These are phyloP conservation scores for Claviceps sp. DNA, from an alignment of 2,329 filamentous ascomycete species.

Conservation along the genomic window DNA sequence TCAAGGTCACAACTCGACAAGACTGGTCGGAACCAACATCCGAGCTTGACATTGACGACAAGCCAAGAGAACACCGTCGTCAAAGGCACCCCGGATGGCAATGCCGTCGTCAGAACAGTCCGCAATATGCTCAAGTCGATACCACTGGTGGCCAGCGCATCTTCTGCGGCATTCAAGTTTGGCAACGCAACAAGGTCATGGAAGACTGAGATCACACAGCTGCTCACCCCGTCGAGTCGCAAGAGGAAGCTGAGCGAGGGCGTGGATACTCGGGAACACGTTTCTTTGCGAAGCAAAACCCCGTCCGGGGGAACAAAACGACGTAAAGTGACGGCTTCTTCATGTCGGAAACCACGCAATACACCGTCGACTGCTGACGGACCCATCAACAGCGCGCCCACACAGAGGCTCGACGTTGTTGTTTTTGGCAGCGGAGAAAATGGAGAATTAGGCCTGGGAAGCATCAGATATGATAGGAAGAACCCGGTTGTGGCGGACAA, in stretches of 20 bases:
- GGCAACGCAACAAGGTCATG: neutral
- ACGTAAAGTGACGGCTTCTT: neutral
- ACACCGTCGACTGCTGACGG: neutral
- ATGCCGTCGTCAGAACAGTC: neutral
- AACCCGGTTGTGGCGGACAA: slow-evolving; percentile 1
- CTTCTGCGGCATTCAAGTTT: neutral
- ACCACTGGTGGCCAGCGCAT: neutral
- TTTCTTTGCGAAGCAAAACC: neutral
- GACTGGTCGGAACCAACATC: neutral
- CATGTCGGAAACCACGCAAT: neutral
- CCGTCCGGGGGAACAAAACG: neutral
- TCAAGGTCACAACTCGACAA: neutral
- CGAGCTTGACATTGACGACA: neutral
- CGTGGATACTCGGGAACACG: neutral
- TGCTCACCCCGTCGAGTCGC: neutral
- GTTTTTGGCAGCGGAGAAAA: slow-evolving; percentile 8
- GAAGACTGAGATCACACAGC: neutral
- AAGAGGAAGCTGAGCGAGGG: slow-evolving; percentile 1
- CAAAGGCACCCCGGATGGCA: neutral
- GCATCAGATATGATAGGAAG: neutral
- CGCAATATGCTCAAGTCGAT: neutral
- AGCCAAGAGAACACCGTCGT: neutral
- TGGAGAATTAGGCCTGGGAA: slow-evolving; percentile 9
- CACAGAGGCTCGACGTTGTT: slow-evolving; percentile 3
- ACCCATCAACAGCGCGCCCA: slow-evolving; percentile 1